phyloP scores from a whole-genome alignment of 805 yeast species.

The Candida maesae region DNA sequence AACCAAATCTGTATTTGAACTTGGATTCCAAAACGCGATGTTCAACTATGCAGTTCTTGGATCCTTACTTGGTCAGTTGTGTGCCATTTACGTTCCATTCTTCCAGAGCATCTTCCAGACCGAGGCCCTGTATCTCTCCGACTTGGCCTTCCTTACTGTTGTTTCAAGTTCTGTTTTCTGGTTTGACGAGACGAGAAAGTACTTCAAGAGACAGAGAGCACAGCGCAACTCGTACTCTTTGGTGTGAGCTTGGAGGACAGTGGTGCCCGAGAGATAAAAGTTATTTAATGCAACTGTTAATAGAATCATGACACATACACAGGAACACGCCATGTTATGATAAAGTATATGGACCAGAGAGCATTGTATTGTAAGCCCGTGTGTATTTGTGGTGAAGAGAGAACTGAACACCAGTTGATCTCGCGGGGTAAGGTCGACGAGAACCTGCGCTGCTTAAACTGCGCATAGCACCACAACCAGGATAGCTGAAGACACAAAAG shows the following conservation, averaged over 20 bases:
- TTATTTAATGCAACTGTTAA: background rate
- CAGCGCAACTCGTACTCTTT: constrained; percentile 22
- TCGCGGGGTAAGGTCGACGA: too few relatives aligned
- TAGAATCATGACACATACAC: background rate
- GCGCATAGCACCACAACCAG: background rate
- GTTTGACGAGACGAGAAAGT: constrained; percentile 81
- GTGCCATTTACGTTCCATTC: constrained; percentile 91
- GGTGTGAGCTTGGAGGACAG: too few relatives aligned
- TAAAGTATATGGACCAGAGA: too few relatives aligned
- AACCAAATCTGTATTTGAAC: constrained; percentile 73
- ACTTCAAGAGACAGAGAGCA: constrained; percentile 16
- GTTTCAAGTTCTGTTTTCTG: constrained; percentile 80
- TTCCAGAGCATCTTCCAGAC: constrained; percentile 93
- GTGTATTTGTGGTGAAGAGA: too few relatives aligned
- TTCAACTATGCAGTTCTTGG: constrained; percentile 90
- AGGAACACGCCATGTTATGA: too few relatives aligned
- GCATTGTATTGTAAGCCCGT: too few relatives aligned
- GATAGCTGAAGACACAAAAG: too few relatives aligned
- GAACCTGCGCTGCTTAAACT: background rate
- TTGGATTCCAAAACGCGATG: constrained; percentile 83
- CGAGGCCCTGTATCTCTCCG: constrained; percentile 75
- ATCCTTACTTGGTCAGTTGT: constrained; percentile 83
- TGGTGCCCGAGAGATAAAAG: background rate
- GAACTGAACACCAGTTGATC: too few relatives aligned
- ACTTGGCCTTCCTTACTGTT: constrained; percentile 55